Base-by-base conservation (phyloP, 495 filamentous ascomycete species). In the Xylaria palmicola region DNA sequence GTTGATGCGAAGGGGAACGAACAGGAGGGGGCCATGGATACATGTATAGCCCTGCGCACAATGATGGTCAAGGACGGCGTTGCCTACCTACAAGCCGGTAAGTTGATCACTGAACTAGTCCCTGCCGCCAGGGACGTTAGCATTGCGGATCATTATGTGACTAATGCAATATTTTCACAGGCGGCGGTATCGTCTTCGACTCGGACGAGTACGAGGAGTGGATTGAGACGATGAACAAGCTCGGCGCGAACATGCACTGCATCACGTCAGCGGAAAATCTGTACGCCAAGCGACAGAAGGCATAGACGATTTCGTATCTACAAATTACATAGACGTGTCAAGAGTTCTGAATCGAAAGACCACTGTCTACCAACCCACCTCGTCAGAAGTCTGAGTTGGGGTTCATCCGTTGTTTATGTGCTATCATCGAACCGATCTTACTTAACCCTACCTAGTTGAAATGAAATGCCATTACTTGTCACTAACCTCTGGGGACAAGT, bases 161-260 rank as follows among this genome's bases (percentile, higher is more conserved):
- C 34, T 62, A 36, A 41, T 26, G 49, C 29, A 32, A 40, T 34
- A 20, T 17, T 5, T 20, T 17, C 1, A 47, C 49, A 85, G 91
- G 91, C n/a, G 94, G 94, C 40, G 94, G 94, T 15, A 98, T 98
- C 68, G 94, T 98, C 20, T 97, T 94, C 73, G 94, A 98, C 73
- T 93, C 89, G 13, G 94, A 96, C 71, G 86, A 86, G 40, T 91
- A 93, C 67, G 94, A 98, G 59, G 94, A 98, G 77, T 98, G 88
- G 78, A 80, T 93, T 69, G 94, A 98, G 85, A 98, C 94, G 43
- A 88, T 98, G 77, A 97, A 98, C 77, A 98, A 98, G 81, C 77
- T 97, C 26, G 86, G 89, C 17, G 91, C 90, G 34, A 96, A 92
- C 73, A 89, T 95, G 77, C 81, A 86, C 30, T 93, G 91, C 73